Percentiles rank a stretch among this genome's conserved stretches.
phyloP scores from a whole-genome alignment of 139 green algal genomes.

The Eudorina sp. region DNA sequence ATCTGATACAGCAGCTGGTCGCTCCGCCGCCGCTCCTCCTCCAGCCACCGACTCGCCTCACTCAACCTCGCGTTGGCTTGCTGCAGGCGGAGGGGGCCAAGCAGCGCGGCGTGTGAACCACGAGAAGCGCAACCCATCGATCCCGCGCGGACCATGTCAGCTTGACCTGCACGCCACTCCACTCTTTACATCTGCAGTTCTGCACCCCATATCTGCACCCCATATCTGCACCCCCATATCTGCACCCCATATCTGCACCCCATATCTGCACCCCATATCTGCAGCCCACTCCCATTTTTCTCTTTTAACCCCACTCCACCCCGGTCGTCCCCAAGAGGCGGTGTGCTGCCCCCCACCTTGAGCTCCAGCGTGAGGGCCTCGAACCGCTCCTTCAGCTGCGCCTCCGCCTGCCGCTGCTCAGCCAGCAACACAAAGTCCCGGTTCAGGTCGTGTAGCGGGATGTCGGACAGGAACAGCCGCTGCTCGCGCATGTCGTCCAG shows the following conservation, averaged over 20 bases:
- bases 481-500: slow-evolving; percentile 51
- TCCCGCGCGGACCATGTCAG: no score
- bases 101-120: no score
- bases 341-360: neutral
- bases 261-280: no score
- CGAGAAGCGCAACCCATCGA: no score
- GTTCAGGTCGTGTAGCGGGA: slow-evolving; percentile 56
- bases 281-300: no score
- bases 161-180: no score
- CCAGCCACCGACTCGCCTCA: neutral
- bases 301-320: no score
- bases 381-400: slow-evolving; percentile 57
- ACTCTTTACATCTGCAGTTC: no score
- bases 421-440: slow-evolving; percentile 57
- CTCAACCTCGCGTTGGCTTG: neutral
- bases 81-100: neutral
- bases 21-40: slow-evolving; percentile 15
- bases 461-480: slow-evolving; percentile 50
- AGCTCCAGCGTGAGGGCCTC: slow-evolving; percentile 56
- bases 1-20: slow-evolving; percentile 40
- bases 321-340: no score
- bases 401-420: slow-evolving; percentile 57
- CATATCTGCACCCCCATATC: no score
- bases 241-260: no score
- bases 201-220: no score